phyloP scores from a whole-genome alignment of 352 stramenopile genomes.

The Phytophthora hybrid region DNA sequence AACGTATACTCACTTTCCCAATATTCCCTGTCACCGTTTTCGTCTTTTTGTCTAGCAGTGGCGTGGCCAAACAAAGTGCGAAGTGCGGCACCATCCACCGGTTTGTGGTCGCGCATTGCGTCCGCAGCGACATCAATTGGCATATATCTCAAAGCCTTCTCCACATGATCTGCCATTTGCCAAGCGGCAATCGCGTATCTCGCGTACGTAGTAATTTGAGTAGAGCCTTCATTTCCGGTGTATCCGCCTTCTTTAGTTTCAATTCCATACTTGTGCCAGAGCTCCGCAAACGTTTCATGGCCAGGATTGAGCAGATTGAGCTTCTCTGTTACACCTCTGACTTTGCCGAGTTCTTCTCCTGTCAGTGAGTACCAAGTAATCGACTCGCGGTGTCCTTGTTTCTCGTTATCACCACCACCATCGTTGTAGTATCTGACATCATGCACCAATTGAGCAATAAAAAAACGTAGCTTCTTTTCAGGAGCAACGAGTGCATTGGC shows the following conservation, averaged over 20 bases:
- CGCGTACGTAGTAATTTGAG: constrained; percentile 20
- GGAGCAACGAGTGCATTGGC: constrained; percentile 8
- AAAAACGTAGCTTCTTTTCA: constrained; percentile 14
- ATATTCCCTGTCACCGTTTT: background rate
- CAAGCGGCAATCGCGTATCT: constrained; percentile 22
- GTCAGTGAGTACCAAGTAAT: constrained; percentile 11
- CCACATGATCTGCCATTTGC: background rate
- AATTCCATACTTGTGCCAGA: constrained; percentile 14
- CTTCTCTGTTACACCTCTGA: background rate
- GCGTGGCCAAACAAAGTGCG: constrained; percentile 10
- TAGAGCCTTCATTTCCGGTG: constrained; percentile 7
- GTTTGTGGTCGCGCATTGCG: background rate
- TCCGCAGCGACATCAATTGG: constrained; percentile 1
- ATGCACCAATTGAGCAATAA: constrained; percentile 16
- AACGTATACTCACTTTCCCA: background rate
- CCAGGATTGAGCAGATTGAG: constrained; percentile 24
- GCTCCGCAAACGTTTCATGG: constrained; percentile 5
- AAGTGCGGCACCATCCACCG: background rate
- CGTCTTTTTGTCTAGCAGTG: background rate
- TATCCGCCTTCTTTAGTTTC: constrained; percentile 8
- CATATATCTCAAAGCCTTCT: constrained; percentile 18
- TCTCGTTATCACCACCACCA: background rate
- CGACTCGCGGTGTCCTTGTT: background rate
- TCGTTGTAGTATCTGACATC: background rate
- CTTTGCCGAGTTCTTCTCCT: constrained; percentile 9